Percentiles rank a stretch among this genome's conserved stretches.
Evolutionary conservation across 1,284 basidiomycete species (phyloP).

Genomic region (Cutaneotrichosporon cutaneum): DNA sequence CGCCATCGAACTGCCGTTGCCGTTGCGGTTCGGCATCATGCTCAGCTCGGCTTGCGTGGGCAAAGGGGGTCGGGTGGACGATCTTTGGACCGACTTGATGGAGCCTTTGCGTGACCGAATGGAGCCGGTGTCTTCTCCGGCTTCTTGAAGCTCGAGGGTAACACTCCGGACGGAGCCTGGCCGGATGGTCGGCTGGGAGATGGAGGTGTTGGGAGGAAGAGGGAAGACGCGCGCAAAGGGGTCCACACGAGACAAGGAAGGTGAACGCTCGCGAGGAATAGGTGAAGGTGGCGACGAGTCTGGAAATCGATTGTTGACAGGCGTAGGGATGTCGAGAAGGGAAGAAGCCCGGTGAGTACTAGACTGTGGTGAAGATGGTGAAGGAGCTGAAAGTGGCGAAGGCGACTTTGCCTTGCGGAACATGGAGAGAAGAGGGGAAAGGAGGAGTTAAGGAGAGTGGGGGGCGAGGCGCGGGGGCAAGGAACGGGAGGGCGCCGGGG

Average conservation of each 20-base stretch:
- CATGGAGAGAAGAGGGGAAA: slow-evolving; percentile 1
- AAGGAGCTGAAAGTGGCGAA: background rate
- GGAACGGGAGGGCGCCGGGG: background rate
- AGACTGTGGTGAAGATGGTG: background rate
- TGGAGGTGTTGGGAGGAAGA: slow-evolving; percentile 1
- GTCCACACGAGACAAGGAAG: slow-evolving; percentile 5
- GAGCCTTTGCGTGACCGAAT: slow-evolving; percentile 16
- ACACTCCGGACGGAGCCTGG: slow-evolving; percentile 23
- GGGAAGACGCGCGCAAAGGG: slow-evolving; percentile 15
- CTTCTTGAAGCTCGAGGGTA: slow-evolving; percentile 11
- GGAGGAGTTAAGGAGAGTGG: slow-evolving; percentile 1
- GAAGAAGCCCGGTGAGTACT: background rate
- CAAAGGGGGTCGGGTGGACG: slow-evolving; percentile 2
- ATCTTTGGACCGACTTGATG: background rate
- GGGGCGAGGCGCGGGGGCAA: background rate
- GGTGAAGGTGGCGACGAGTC: slow-evolving; percentile 5
- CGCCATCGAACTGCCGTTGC: slow-evolving; percentile 1
- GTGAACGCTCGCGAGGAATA: background rate
- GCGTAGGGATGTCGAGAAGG: slow-evolving; percentile 11
- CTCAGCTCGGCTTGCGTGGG: slow-evolving; percentile 6
- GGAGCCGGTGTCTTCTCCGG: slow-evolving; percentile 21
- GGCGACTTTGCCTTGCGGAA: slow-evolving; percentile 7
- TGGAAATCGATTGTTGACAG: background rate
- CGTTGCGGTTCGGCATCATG: slow-evolving; percentile 7
- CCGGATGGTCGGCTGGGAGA: slow-evolving; percentile 13